A percentile compares a stretch with the other conserved stretches of the same genome.
These are phyloP conservation scores for Linderina pennispora DNA, from an alignment of 192 early-diverging fungal genomes.

Conservation along the genomic window DNA sequence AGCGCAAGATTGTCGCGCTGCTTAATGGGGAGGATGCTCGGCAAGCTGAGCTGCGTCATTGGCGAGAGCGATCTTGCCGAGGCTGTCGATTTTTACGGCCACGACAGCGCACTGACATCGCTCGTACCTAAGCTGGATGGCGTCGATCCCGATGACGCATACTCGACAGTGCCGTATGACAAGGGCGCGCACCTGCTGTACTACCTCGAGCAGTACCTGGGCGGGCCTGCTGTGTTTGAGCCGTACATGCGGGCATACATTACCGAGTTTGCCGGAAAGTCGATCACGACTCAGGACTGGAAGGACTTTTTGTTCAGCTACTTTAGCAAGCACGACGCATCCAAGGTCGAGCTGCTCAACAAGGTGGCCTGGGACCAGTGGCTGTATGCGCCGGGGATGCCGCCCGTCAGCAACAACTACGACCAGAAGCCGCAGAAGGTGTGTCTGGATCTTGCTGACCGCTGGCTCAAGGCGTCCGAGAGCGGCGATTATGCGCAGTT, in stretches of 20 bases:
- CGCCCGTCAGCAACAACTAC: conserved; percentile 77
- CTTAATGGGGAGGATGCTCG: conserved; percentile 69
- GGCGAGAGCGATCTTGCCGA: conserved; percentile 71
- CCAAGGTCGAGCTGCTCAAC: conserved; percentile 67
- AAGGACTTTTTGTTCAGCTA: conserved; percentile 73
- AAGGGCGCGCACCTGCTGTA: conserved; percentile 95
- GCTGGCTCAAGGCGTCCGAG: conserved; percentile 62
- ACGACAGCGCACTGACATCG: conserved; percentile 58
- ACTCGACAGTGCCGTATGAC: conserved; percentile 84
- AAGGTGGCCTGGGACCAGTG: conserved; percentile 88
- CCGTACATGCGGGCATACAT: conserved; percentile 80
- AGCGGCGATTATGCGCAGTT: conserved; percentile 51
- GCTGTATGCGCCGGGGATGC: conserved; percentile 87
- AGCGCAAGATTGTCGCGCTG: conserved; percentile 82
- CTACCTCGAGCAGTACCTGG: conserved; percentile 84
- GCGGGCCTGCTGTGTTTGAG: conserved; percentile 80
- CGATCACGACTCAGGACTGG: conserved; percentile 87
- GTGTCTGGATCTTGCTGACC: conserved; percentile 71
- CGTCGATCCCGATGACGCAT: conserved; percentile 80
- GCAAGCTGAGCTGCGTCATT: conserved; percentile 83
- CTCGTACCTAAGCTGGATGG: conserved; percentile 68
- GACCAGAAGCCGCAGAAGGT: conserved; percentile 78
- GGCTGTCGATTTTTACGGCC: conserved; percentile 61
- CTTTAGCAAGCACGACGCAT: conserved; percentile 59
- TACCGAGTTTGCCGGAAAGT: conserved; percentile 73